These are phyloP conservation scores for Arctium lappa DNA, from an alignment of 129 eudicot genomes.

Conservation along the genomic window DNA sequence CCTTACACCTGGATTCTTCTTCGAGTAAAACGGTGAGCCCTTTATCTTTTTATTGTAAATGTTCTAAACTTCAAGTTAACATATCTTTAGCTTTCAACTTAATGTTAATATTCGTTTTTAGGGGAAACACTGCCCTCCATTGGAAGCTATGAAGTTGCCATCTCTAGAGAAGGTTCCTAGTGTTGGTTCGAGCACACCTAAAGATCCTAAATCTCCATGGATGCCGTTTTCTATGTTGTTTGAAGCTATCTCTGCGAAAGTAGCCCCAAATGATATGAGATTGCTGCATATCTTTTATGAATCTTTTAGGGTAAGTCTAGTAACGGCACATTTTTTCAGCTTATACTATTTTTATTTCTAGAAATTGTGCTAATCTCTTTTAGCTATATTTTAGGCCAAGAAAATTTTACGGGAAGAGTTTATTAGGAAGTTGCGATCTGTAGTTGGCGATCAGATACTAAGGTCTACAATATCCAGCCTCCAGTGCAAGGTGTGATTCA, in stretches of 20 bases:
- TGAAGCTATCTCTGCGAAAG: conserved; percentile 44
- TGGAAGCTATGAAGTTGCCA: conserved; percentile 5
- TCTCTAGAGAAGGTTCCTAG: conserved; percentile 26
- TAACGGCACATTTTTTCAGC: neutral
- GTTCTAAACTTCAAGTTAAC: neutral
- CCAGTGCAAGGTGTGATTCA: conserved; percentile 49
- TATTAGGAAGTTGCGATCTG: conserved; percentile 48
- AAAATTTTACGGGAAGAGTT: conserved; percentile 49
- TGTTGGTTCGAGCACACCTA: conserved; percentile 40
- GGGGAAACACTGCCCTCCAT: conserved; percentile 26
- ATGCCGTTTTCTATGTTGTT: conserved; percentile 56
- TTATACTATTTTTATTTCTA: neutral
- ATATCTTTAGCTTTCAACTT: neutral
- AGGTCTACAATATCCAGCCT: conserved; percentile 46
- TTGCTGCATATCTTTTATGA: conserved; percentile 36
- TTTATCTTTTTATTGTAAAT: neutral
- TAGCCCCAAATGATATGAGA: conserved; percentile 41
- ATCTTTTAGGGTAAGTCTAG: conserved; percentile 38
- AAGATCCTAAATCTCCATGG: conserved; percentile 61
- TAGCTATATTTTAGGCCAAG: conserved; percentile 33
- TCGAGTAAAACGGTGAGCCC: conserved; percentile 20
- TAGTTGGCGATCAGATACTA: conserved; percentile 57
- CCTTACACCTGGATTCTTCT: conserved; percentile 9
- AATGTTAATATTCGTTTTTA: conserved; percentile 1
- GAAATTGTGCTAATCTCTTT: neutral